These are phyloP conservation scores for Fistulinella prunicolor DNA, from an alignment of 768 basidiomycete species.

Conservation along the genomic window DNA sequence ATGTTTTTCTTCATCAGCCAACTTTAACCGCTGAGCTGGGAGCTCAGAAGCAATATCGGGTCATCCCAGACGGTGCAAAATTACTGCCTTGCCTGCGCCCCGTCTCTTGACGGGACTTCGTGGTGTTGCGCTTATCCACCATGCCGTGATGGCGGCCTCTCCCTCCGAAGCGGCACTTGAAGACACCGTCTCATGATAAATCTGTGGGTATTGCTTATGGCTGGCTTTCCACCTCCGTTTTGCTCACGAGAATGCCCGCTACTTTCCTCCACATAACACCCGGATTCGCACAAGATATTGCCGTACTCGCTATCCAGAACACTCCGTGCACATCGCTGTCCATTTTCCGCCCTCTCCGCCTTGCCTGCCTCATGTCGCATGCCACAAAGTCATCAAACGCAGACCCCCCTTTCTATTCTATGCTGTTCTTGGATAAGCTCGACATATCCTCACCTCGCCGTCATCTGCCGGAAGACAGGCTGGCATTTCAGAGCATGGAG, in stretches of 20 bases:
- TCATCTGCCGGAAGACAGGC: slow-evolving; percentile 32
- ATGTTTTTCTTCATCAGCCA: slow-evolving; percentile 9
- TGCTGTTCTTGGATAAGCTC: slow-evolving; percentile 47
- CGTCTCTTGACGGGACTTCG: slow-evolving; percentile 16
- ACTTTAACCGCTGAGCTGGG: slow-evolving; percentile 15
- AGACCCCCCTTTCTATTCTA: slow-evolving; percentile 34
- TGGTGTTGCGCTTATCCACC: slow-evolving; percentile 8
- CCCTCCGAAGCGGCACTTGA: slow-evolving; percentile 24
- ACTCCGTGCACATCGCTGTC: slow-evolving; percentile 34
- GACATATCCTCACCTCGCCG: slow-evolving; percentile 42
- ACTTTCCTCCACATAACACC: slow-evolving; percentile 33
- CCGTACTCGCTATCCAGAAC: slow-evolving; percentile 30
- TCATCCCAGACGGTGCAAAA: neutral
- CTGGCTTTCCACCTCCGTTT: slow-evolving; percentile 14
- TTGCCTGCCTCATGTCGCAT: slow-evolving; percentile 34
- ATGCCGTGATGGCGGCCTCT: slow-evolving; percentile 31
- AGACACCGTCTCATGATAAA: slow-evolving; percentile 28
- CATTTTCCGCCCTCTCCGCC: slow-evolving; percentile 30
- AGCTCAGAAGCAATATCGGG: slow-evolving; percentile 3
- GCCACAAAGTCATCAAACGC: slow-evolving; percentile 22
- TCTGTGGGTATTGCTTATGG: slow-evolving; percentile 23
- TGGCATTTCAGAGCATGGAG: slow-evolving; percentile 34
- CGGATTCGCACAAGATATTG: slow-evolving; percentile 36
- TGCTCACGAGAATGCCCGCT: slow-evolving; percentile 30
- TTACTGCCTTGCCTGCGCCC: slow-evolving; percentile 14